These are phyloP conservation scores for Pseudozyma tsukubaensis DNA, from an alignment of 1,284 basidiomycete genomes.

Conservation along the genomic window DNA sequence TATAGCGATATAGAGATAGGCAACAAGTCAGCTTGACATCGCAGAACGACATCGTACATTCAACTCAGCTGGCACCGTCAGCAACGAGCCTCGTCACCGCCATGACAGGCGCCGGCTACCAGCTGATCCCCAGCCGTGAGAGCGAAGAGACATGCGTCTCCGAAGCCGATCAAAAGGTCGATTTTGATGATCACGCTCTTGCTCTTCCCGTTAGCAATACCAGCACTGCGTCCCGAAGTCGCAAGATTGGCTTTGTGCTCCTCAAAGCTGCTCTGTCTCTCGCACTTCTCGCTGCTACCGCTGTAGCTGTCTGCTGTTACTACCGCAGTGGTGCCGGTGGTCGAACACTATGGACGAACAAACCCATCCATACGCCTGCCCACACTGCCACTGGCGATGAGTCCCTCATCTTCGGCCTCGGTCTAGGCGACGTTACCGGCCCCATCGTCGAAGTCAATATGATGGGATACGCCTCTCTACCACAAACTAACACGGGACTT, in stretches of 20 bases:
- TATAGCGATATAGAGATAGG: too few relatives aligned
- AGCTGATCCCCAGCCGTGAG: constrained; percentile 31
- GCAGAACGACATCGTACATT: too few relatives aligned
- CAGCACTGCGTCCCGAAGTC: neutral
- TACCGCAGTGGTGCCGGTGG: constrained; percentile 8
- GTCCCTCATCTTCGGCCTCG: constrained; percentile 64
- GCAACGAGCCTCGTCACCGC: constrained; percentile 4
- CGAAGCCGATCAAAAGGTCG: constrained; percentile 6
- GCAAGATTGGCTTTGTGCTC: constrained; percentile 11
- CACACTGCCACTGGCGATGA: constrained; percentile 1
- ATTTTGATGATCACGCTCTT: constrained; percentile 6
- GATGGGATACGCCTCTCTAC: constrained; percentile 79
- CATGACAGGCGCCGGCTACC: constrained; percentile 43
- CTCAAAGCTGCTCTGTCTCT: constrained; percentile 28
- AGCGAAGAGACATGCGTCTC: constrained; percentile 40
- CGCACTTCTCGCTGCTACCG: constrained; percentile 15
- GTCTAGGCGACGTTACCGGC: constrained; percentile 82
- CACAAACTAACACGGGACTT: constrained; percentile 80
- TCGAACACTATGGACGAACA: constrained; percentile 6
- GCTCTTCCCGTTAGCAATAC: neutral
- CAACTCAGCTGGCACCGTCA: constrained; percentile 9
- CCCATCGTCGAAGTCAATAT: constrained; percentile 69
- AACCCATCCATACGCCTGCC: constrained; percentile 5
- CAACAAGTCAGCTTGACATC: too few relatives aligned
- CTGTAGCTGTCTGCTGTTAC: constrained; percentile 22